phyloP scores from a whole-genome alignment of 148 eudicot species.

The Rhododendron ferrugineum region DNA sequence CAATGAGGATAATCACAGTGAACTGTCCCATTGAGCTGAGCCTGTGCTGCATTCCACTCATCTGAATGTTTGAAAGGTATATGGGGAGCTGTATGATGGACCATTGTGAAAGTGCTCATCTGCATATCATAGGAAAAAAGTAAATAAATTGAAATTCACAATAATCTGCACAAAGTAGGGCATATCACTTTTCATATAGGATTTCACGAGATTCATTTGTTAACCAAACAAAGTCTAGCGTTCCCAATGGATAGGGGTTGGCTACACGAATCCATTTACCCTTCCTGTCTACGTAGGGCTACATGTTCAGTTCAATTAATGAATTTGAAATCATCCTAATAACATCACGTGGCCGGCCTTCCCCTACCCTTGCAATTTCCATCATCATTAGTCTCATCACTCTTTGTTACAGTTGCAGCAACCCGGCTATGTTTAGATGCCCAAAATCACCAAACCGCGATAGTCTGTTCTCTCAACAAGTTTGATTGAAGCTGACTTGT shows the following conservation, averaged over 20 bases:
- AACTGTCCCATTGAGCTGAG: slow-evolving; percentile 93
- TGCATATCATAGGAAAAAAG: slow-evolving; percentile 19
- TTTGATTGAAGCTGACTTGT: not conserved
- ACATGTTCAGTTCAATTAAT: not conserved
- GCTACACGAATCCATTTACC: not conserved
- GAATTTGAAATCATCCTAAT: not conserved
- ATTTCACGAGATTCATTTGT: not conserved
- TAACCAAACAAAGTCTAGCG: not conserved
- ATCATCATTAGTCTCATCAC: not conserved
- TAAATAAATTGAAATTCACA: not conserved
- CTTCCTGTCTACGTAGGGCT: not conserved
- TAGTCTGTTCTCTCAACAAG: not conserved
- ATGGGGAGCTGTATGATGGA: slow-evolving; percentile 97
- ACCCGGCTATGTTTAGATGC: not conserved
- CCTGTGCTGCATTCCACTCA: slow-evolving; percentile 92
- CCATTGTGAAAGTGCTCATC: slow-evolving; percentile 99
- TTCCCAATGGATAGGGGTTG: not conserved
- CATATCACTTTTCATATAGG: not conserved
- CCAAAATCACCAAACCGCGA: not conserved
- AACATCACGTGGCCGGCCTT: not conserved
- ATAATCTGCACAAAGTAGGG: not conserved
- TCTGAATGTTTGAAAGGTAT: slow-evolving; percentile 71
- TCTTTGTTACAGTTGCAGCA: not conserved
- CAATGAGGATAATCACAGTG: slow-evolving; percentile 93
- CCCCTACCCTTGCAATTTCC: not conserved